Conservation (phyloP, 83 land plant genomes). For the Diphasiastrum complanatum region DNA sequence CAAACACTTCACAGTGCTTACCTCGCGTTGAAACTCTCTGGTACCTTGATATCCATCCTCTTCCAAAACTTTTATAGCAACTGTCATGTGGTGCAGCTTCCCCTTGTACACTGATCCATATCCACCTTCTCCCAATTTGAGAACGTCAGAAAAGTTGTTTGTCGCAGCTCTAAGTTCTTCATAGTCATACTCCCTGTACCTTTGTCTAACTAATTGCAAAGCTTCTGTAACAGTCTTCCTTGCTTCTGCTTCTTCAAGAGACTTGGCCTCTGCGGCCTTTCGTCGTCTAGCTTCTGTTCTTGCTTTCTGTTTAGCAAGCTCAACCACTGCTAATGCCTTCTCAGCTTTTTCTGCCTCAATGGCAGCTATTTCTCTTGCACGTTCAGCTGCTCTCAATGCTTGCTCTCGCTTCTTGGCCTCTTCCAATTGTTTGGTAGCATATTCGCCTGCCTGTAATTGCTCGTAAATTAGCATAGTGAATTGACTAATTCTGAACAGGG, state of each 20-base stretch:
- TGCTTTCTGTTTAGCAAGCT: too few relatives aligned
- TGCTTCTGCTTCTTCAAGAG: neutral
- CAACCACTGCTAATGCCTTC: too few relatives aligned
- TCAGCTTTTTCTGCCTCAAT: too few relatives aligned
- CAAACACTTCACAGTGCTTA: too few relatives aligned
- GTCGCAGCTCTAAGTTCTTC: conserved; percentile 35
- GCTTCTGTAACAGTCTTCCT: neutral
- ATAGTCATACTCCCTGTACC: conserved; percentile 21
- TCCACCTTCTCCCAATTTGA: conserved; percentile 44
- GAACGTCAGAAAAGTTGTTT: conserved; percentile 16
- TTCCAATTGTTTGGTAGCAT: too few relatives aligned
- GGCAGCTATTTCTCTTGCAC: too few relatives aligned
- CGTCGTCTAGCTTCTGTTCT: too few relatives aligned
- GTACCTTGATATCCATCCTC: conserved; percentile 32
- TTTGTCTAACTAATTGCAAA: neutral
- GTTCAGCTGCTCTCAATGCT: too few relatives aligned
- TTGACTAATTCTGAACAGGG: too few relatives aligned
- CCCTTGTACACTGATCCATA: conserved; percentile 38
- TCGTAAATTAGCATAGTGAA: too few relatives aligned
- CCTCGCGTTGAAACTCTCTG: conserved; percentile 39
- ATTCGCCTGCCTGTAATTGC: too few relatives aligned
- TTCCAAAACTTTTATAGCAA: conserved; percentile 37
- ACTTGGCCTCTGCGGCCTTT: neutral
- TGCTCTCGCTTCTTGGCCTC: too few relatives aligned
- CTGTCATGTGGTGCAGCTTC: conserved; percentile 25